Evolutionary conservation across 179 eudicot species (phyloP), one percentile per base, ranked within the genome.

Genomic region (Beta lomatogona): DNA sequence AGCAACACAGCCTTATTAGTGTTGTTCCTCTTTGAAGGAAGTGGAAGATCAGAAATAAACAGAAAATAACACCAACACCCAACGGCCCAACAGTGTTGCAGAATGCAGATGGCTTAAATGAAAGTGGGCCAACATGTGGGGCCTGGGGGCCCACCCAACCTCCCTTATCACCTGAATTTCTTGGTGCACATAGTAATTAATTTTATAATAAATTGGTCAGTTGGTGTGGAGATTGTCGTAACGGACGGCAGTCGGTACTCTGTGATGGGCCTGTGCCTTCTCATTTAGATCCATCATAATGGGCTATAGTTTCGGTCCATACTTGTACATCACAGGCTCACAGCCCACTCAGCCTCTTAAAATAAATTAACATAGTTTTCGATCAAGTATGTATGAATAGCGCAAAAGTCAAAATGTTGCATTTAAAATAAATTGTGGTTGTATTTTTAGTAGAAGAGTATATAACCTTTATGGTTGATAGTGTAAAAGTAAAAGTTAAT

Each of bases 31-130:
- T 36, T 19, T 4, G 9, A 61, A 6, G 63, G 15, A 36, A 75
- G 67, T 75, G 67, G 78, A 53, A 7, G 52, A 58, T 58, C 6
- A 28, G 31, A 16, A 59, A 44, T 75, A 59, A 41, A 59, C 46
- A 28, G 57, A 31, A 58, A 46, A n/a, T n/a, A 58, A 58, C 67
- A 66, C n/a, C 79, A 16, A 77, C 73, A 28, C 4, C 74, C 74
- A 70, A 70, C 55, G n/a, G 28, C 19, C 22, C 6, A 18, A 28
- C 36, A 11, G 50, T 13, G 64, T 59, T 52, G 41, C 41, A 36
- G 3, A 36, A 3, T 36, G 4, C 41, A 36, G 41, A 63, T 67
- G 71, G 71, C 9, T 36, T 11, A 15, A 2, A 67, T 46, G 36
- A 36, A 65, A 28, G 11, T 36, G 71, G 71, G 66, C 66, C 31